Evolutionary conservation across 768 basidiomycete species (phyloP).

Genomic region (Suillus paluster): DNA sequence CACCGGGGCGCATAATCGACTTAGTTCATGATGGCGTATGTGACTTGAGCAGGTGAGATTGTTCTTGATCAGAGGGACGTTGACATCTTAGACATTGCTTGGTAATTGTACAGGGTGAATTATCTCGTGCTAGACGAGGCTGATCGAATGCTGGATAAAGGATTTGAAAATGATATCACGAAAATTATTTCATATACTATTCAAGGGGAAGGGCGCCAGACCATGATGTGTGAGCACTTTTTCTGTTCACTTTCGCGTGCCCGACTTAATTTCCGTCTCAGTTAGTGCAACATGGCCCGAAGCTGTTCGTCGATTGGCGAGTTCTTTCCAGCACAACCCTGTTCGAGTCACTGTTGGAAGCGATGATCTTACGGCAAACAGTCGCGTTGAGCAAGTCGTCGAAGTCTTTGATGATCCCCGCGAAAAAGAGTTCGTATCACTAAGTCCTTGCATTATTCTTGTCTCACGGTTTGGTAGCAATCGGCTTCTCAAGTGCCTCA

Average conservation of each 20-base stretch:
- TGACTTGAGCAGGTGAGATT: conserved; percentile 73
- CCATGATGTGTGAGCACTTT: conserved; percentile 83
- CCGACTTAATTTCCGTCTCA: conserved; percentile 31
- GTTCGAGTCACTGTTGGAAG: conserved; percentile 93
- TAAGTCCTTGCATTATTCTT: neutral
- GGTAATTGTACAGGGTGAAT: conserved; percentile 57
- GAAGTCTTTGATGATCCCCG: conserved; percentile 88
- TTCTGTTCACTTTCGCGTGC: conserved; percentile 1
- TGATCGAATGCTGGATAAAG: conserved; percentile 97
- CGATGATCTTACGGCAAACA: conserved; percentile 94
- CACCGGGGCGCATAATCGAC: conserved; percentile 92
- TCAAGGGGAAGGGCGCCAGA: conserved; percentile 75
- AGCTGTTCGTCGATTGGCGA: conserved; percentile 85
- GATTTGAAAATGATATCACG: conserved; percentile 97
- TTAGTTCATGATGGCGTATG: conserved; percentile 86
- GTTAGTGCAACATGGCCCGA: conserved; percentile 99
- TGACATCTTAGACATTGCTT: conserved; percentile 7
- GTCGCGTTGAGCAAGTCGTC: conserved; percentile 89
- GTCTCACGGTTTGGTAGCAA: conserved; percentile 43
- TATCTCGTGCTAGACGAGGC: conserved; percentile 98
- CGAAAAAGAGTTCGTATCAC: conserved; percentile 77
- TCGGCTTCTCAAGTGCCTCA: conserved; percentile 62
- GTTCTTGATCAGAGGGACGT: neutral
- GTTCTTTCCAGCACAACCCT: conserved; percentile 84
- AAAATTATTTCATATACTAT: conserved; percentile 81